Base-by-base conservation (phyloP, 805 yeast genomes). In the Ogataea thermomethanolica region DNA sequence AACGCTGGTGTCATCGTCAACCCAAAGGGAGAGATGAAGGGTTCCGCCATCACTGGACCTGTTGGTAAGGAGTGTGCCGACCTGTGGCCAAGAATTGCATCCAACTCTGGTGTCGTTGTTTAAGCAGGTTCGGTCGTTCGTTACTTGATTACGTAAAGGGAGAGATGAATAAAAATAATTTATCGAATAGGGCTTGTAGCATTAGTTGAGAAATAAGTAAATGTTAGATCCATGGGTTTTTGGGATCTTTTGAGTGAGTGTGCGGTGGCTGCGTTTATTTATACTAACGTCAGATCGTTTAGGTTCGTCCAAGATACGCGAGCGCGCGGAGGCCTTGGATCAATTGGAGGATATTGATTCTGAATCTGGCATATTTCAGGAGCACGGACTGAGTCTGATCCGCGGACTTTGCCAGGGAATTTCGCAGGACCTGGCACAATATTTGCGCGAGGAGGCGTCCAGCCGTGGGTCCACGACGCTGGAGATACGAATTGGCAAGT, bases 1-100 rank as follows among this genome's bases (percentile, higher is more conserved):
- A 93, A 93, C 70, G 99, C 99, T 58, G 99, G 99, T 84, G 99
- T 95, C 74, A 93, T 93, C 70, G 99, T 93, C 73, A 93, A 93
- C 80, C 99, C 99, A 71, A 93, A 93, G 93, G 99, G 99, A 81
- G 99, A 93, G 78, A 93, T 95, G 99, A 93, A 93, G 83, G 99
- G 99, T 78, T 95, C 99, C 61, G 99, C 99, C 68, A 93, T 93
- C 73, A 95, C 99, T 69, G 99, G 99, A 75, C 99, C 99, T 68
- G 99, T 93, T 70, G 98, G 97, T 74, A 93, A 93, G 80, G 99
- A 93, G 81, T 95, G 99, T 82, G 99, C 99, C 72, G 99, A 93
- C 72, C 85, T 93, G 74, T 93, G 99, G 99, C 99, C 99, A 74
- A 88, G 99, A 81, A 93, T 93, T 79, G 98, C 99, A 69, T 89